Evolutionary conservation across 768 basidiomycete genomes (phyloP), one percentile per base, ranked within the genome.

Genomic region (Holtermannia corniformis): DNA sequence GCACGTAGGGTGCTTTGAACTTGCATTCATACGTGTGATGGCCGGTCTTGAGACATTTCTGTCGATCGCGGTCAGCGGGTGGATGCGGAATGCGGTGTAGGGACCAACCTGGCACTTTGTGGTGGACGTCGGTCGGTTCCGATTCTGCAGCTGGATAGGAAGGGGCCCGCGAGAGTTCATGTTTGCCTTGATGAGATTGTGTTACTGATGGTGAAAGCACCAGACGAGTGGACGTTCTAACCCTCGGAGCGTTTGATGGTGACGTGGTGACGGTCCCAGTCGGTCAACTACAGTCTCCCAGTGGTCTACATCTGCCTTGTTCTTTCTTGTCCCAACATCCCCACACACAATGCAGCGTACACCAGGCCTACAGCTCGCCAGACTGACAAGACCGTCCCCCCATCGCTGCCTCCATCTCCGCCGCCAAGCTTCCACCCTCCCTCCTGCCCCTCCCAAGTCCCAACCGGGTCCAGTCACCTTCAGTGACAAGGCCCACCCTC

Each of bases 1-100:
- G 81, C 40, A 88, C 77, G 69, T 95, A 96, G 22, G 88, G 86
- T 2, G 85, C 78, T 20, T 79, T 62, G 16, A 78, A 78, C 72
- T 87, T 88, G 79, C 92, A 96, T 74, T 95, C 81, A 66, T 84
- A 96, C 12, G 82, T 95, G 69, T 84, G 92, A 72, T 95, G 92
- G 0, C 90, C 91, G 82, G 65, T 32, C 51, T 62, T 60, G 49
- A 64, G 63, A 52, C 70, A 70, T 61, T 60, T 62, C 66, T 73
- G 44, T 20, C 25, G 21, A 40, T 12, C 12, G 5, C 12, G 3
- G 2, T n/a, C 2, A 20, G 42, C 47, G 42, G 51, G 22, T 12
- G 20, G 51, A 52, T 19, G 28, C 23, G 23, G 12, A 12, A 41
- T n/a, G n/a, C n/a, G n/a, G n/a, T n/a, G n/a, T n/a, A n/a, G n/a